Evolutionary conservation across 148 eudicot species (phyloP), one percentile per base, ranked within the genome.

Genomic region (Chenopodium album): DNA sequence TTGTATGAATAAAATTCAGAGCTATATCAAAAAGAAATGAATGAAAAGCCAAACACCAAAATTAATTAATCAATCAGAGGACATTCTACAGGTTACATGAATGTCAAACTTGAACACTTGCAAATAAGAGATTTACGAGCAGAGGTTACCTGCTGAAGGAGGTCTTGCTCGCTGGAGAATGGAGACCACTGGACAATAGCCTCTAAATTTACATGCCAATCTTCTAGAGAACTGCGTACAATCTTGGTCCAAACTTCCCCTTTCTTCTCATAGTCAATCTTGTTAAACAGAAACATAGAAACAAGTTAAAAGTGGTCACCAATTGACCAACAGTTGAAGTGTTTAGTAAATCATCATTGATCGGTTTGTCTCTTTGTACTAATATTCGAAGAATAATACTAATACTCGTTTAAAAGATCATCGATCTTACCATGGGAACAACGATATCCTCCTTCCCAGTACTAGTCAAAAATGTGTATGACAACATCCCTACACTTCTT

Each of bases 111-210:
- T 34, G 2, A 34, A 69, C n/a, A 32, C 32, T 12, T 3, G 50
- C 29, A 48, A 64, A 63, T 12, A 20, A 31, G 46, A 37, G n/a
- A 9, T 73, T 37, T 54, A 56, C 4, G 9, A 79, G 68, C 48
- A 80, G 34, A 64, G 44, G 56, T 37, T 50, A 91, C 97, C 91
- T 93, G 93, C 31, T 77, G 81, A 79, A 89, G 92, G 72, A 94
- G 95, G 44, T 88, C 91, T 63, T 82, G 85, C 84, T 92, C 95
- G 74, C 76, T 89, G 59, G 88, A 76, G 68, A 82, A 94, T 9
- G 98, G 95, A 71, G 98, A 94, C 98, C 98, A 94, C 22, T 85
- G 69, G 32, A 88, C 72, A 76, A 94, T 84, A 28, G 94, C 90
- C 62, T 90, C 90, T 22, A 89, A 76, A 82, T 94, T 94, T 50